Conservation (phyloP, 2,329 filamentous ascomycete species). For the Aspergillus pseudoglaucus region DNA sequence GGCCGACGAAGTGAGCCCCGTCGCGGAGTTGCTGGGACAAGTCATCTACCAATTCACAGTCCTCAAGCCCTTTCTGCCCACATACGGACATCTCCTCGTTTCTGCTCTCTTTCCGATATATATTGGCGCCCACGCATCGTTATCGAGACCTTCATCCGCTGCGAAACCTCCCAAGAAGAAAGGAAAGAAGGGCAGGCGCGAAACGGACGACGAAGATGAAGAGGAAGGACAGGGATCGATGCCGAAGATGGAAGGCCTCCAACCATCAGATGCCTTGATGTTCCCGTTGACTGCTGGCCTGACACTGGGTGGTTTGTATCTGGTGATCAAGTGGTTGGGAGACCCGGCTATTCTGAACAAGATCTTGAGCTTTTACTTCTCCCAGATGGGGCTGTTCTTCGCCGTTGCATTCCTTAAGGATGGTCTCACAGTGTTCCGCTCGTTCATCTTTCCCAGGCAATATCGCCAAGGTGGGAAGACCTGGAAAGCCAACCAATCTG, state of each 20-base stretch:
- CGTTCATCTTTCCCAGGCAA: constrained; percentile 65
- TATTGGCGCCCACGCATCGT: constrained; percentile 74
- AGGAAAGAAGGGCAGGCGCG: constrained; percentile 33
- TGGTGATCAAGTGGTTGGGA: constrained; percentile 80
- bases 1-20: constrained; percentile 26
- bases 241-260: constrained; percentile 61
- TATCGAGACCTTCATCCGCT: constrained; percentile 76
- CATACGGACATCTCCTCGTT: constrained; percentile 56
- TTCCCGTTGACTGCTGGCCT: constrained; percentile 72
- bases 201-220: constrained; percentile 35
- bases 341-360: constrained; percentile 77
- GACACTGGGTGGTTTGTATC: constrained; percentile 71
- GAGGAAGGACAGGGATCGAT: constrained; percentile 48
- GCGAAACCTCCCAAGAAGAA: constrained; percentile 50
- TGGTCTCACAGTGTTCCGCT: constrained; percentile 55
- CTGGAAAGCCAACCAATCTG: constrained; percentile 40
- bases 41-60: constrained; percentile 40
- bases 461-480: constrained; percentile 51
- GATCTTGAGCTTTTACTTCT: constrained; percentile 77
- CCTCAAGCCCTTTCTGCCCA: constrained; percentile 45
- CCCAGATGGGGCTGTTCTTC: constrained; percentile 69
- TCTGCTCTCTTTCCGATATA: constrained; percentile 79
- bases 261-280: constrained; percentile 72
- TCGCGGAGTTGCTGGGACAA: constrained; percentile 35
- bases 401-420: constrained; percentile 70